A percentile compares a stretch with the other conserved stretches of the same genome.
Evolutionary conservation across 1,284 basidiomycete genomes (phyloP).

Genomic region (Cutaneotrichosporon sp.): DNA sequence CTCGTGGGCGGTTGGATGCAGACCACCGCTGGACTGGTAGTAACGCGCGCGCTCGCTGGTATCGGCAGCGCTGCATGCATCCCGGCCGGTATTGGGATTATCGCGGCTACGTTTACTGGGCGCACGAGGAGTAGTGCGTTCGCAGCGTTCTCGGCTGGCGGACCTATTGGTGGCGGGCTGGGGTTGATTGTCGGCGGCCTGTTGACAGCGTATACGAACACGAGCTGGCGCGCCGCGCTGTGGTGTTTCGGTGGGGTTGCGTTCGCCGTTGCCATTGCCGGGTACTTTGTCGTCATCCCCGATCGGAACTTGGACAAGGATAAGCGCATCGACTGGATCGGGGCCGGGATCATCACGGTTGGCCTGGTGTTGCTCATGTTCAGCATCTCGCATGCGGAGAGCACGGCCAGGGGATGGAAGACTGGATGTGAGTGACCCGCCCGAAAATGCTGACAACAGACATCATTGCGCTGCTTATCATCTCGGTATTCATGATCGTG

Average conservation of each 20-base stretch:
- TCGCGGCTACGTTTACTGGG: slow-evolving; percentile 70
- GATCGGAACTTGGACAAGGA: slow-evolving; percentile 56
- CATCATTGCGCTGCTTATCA: slow-evolving; percentile 60
- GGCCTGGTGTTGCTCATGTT: slow-evolving; percentile 78
- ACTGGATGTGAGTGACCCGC: slow-evolving; percentile 63
- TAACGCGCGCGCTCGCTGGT: slow-evolving; percentile 43
- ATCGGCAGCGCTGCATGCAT: slow-evolving; percentile 32
- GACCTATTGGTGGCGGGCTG: slow-evolving; percentile 71
- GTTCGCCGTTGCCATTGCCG: slow-evolving; percentile 58
- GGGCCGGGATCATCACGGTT: slow-evolving; percentile 68
- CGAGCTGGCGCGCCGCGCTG: slow-evolving; percentile 64
- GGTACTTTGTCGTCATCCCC: slow-evolving; percentile 59
- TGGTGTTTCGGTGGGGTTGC: slow-evolving; percentile 62
- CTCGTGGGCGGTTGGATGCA: slow-evolving; percentile 48
- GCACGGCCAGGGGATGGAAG: slow-evolving; percentile 69
- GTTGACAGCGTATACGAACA: slow-evolving; percentile 63
- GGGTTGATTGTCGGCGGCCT: slow-evolving; percentile 69
- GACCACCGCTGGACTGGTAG: slow-evolving; percentile 37
- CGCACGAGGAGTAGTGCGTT: slow-evolving; percentile 69
- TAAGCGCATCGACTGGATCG: slow-evolving; percentile 75
- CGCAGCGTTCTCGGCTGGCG: slow-evolving; percentile 70
- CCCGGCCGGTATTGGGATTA: slow-evolving; percentile 62
- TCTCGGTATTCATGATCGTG: slow-evolving; percentile 62
- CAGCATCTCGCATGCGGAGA: slow-evolving; percentile 69
- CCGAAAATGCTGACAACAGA: slow-evolving; percentile 29